Conservation (phyloP, 2,329 filamentous ascomycete genomes). For the Diaporthe eres region DNA sequence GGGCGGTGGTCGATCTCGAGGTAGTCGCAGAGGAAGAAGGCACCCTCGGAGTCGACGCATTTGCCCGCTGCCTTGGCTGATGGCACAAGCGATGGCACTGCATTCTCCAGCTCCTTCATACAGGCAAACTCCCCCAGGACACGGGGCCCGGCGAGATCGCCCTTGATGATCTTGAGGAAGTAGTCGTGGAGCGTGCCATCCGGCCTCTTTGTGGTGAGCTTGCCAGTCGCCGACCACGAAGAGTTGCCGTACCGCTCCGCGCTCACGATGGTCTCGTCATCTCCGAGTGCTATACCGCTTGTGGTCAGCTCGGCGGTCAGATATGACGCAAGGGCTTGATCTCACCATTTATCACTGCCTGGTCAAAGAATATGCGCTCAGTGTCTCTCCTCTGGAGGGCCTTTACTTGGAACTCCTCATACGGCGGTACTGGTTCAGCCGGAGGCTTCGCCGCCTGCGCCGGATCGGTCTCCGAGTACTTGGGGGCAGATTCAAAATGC, state of each 20-base stretch:
- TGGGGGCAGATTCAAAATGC: slow-evolving; percentile 6
- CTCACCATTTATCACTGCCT: slow-evolving; percentile 24
- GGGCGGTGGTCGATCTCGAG: slow-evolving; percentile 47
- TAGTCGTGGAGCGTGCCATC: slow-evolving; percentile 45
- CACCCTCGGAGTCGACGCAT: slow-evolving; percentile 36
- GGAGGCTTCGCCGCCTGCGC: background rate
- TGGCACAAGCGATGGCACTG: slow-evolving; percentile 48
- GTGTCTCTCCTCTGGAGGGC: slow-evolving; percentile 28
- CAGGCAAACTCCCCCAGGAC: slow-evolving; percentile 48
- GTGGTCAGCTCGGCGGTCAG: background rate
- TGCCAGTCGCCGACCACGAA: slow-evolving; percentile 49
- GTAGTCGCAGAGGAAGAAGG: slow-evolving; percentile 52
- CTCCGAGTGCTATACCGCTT: slow-evolving; percentile 15
- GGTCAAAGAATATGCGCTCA: slow-evolving; percentile 28
- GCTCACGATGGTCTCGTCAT: slow-evolving; percentile 41
- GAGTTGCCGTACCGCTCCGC: slow-evolving; percentile 48
- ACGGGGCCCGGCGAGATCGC: slow-evolving; percentile 14
- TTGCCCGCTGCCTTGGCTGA: slow-evolving; percentile 48
- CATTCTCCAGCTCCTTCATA: slow-evolving; percentile 49
- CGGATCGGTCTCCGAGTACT: background rate
- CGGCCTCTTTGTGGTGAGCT: slow-evolving; percentile 43
- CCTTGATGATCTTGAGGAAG: slow-evolving; percentile 46
- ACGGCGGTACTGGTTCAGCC: background rate
- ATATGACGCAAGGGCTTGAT: background rate
- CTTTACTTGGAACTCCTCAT: background rate